phyloP scores from a whole-genome alignment of 768 basidiomycete species.

The Suillus paluster region DNA sequence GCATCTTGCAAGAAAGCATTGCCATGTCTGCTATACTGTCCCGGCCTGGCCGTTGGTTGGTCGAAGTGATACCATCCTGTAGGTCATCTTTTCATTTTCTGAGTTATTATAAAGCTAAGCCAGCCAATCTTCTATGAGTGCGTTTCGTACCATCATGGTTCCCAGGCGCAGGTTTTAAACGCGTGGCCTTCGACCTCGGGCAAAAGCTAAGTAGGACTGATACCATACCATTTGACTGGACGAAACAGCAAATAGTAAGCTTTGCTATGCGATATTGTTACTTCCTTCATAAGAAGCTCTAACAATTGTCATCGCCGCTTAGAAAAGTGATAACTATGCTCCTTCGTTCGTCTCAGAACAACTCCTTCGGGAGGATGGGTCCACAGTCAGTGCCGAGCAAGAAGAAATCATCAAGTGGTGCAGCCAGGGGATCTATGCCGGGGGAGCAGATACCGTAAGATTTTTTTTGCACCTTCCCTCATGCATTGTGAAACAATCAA shows the following conservation, averaged over 20 bases:
- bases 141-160: slow-evolving; percentile 22
- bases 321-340: neutral
- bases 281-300: neutral
- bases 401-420: slow-evolving; percentile 23
- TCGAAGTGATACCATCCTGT: neutral
- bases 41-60: neutral
- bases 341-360: neutral
- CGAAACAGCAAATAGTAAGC: slow-evolving; percentile 19
- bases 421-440: slow-evolving; percentile 18
- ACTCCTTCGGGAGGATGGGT: neutral
- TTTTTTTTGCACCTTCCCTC: neutral
- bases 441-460: slow-evolving; percentile 31
- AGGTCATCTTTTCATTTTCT: neutral
- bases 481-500: neutral
- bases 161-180: slow-evolving; percentile 23
- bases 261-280: neutral
- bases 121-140: neutral
- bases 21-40: neutral
- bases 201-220: slow-evolving; percentile 7
- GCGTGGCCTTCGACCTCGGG: slow-evolving; percentile 14
- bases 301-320: neutral
- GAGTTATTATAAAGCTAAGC: neutral
- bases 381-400: neutral
- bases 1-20: neutral
- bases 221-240: slow-evolving; percentile 18